phyloP scores from a whole-genome alignment of 495 filamentous ascomycete genomes.

The Podospora conica region DNA sequence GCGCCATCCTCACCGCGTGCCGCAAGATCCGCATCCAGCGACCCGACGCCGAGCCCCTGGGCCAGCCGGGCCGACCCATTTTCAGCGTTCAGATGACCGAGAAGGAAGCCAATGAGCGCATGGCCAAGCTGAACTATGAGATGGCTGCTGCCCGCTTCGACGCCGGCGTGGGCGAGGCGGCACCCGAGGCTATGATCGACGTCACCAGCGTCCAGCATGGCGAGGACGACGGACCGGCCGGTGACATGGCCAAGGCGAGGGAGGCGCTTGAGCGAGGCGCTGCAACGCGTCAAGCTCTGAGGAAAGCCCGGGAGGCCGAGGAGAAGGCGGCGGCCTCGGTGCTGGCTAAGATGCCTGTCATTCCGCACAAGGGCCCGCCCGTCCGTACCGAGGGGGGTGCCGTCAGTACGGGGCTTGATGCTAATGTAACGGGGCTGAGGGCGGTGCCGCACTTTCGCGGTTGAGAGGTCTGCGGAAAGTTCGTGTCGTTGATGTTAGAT shows the following conservation, averaged over 20 bases:
- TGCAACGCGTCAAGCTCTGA: background rate
- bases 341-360: slow-evolving; percentile 14
- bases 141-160: slow-evolving; percentile 10
- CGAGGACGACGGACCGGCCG: background rate
- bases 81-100: slow-evolving; percentile 56
- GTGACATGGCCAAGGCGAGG: slow-evolving; percentile 8
- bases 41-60: slow-evolving; percentile 53
- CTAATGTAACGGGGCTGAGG: slow-evolving; percentile 8
- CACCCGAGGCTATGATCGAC: slow-evolving; percentile 4
- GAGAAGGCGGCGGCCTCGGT: slow-evolving; percentile 15
- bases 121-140: slow-evolving; percentile 33
- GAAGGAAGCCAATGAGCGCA: slow-evolving; percentile 43
- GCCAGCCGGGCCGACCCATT: slow-evolving; percentile 49
- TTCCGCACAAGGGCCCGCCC: slow-evolving; percentile 13
- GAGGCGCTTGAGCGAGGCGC: slow-evolving; percentile 7
- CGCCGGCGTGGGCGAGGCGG: background rate
- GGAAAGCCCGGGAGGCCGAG: slow-evolving; percentile 11
- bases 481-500: too few relatives aligned
- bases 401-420: slow-evolving; percentile 10
- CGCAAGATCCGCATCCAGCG: slow-evolving; percentile 64
- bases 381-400: background rate
- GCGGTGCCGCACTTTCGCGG: slow-evolving; percentile 13
- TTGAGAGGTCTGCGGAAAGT: background rate
- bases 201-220: slow-evolving; percentile 2
- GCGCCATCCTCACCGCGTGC: slow-evolving; percentile 64